Evolutionary conservation across 2,329 filamentous ascomycete species (phyloP), one percentile per base, ranked within the genome.

Genomic region (Monosporascus sp.): DNA sequence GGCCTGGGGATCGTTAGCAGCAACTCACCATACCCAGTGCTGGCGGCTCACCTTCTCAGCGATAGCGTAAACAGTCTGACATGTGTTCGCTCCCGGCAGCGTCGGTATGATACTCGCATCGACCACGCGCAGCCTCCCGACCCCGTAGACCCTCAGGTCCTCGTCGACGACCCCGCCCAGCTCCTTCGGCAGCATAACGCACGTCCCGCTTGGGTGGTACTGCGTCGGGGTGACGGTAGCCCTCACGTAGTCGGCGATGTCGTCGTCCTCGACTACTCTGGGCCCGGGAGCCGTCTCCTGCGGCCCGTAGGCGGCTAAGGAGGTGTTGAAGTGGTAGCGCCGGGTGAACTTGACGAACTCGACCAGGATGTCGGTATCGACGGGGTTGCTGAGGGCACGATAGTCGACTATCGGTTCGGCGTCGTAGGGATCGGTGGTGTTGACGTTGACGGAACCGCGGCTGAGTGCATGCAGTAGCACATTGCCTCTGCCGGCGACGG

Each of bases 21-120:
- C 17, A n/a, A 37, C 48, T 20, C 48, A 24, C 28, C 18, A 35
- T 22, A 17, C 15, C 7, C 1, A n/a, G 24, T 20, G 9, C 8
- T 7, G 2, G 14, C n/a, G 8, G 53, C 59, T 57, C 38, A 64
- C 64, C 62, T 75, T 79, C 64, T 80, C 78, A n/a, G 68, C 77
- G 55, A 78, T 65, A 68, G 76, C 77, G 59, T 80, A 80, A 2
- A 79, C 76, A 3, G 70, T 72, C 59, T 76, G 76, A 55, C 79
- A 76, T 24, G 77, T 78, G 7, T 77, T 70, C 14, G 58, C 74
- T 70, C 63, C 76, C 65, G 48, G 74, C 66, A 66, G 72, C 70
- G 76, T 69, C 2, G 76, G 74, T 52, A 78, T 72, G 17, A 77
- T 63, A 14, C 71, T 75, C 1, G 76, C 76, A 63, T 80, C 76